These are phyloP conservation scores for Lignosus rhinocerotis DNA, from an alignment of 1,284 basidiomycete species.

Conservation along the genomic window DNA sequence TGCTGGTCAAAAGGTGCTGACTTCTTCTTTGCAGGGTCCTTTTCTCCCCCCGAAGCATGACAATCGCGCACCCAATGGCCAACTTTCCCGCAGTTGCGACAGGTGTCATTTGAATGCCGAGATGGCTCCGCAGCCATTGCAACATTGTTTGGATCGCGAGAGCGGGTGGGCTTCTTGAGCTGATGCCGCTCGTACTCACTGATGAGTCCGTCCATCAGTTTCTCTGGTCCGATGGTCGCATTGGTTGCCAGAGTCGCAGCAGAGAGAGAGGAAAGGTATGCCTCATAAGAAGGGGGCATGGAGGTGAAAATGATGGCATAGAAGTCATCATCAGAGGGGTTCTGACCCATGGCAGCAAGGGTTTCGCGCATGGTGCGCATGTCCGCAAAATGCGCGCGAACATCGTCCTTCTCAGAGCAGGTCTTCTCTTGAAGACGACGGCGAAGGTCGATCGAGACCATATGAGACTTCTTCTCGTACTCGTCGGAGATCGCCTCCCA, in stretches of 20 bases:
- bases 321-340: not conserved
- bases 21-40: slow-evolving; percentile 23
- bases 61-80: slow-evolving; percentile 31
- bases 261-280: slow-evolving; percentile 6
- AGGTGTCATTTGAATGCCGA: slow-evolving; percentile 6
- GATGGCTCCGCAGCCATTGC: not conserved
- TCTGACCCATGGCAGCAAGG: slow-evolving; percentile 21
- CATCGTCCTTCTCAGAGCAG: slow-evolving; percentile 22
- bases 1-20: not conserved
- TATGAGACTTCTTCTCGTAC: slow-evolving; percentile 18
- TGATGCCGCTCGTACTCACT: slow-evolving; percentile 19
- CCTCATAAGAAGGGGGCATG: slow-evolving; percentile 20
- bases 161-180: slow-evolving; percentile 1
- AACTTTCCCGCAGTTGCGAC: slow-evolving; percentile 28
- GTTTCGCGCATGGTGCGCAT: slow-evolving; percentile 21
- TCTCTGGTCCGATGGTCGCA: slow-evolving; percentile 9
- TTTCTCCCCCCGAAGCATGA: slow-evolving; percentile 32
- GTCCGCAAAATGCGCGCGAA: slow-evolving; percentile 22
- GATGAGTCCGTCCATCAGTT: slow-evolving; percentile 17
- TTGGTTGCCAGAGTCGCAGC: not conserved
- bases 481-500: slow-evolving; percentile 17
- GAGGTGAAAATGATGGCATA: slow-evolving; percentile 3
- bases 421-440: slow-evolving; percentile 18
- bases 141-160: not conserved
- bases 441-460: slow-evolving; percentile 24